Base-by-base conservation (phyloP, 805 yeast species). In the Saturnispora sanitii region DNA sequence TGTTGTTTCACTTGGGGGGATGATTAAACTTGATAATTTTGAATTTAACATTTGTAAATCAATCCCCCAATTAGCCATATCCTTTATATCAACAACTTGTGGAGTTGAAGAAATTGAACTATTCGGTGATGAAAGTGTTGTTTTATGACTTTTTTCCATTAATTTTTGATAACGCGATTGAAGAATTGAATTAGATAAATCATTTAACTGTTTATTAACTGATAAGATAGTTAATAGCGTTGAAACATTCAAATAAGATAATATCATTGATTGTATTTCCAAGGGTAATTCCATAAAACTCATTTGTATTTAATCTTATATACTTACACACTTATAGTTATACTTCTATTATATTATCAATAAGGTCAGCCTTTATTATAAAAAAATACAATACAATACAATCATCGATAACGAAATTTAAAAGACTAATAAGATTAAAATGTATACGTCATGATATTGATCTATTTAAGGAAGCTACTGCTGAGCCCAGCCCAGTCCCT, bases 51-150 rank as follows among this genome's bases (percentile, higher is more conserved):
- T n/a, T n/a, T n/a, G n/a, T n/a, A n/a, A n/a, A n/a, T n/a, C n/a
- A n/a, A n/a, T n/a, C n/a, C n/a, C n/a, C n/a, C n/a, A n/a, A n/a
- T n/a, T n/a, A n/a, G n/a, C n/a, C n/a, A n/a, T 16, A 28, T 15
- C 12, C 13, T 25, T n/a, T 6, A 12, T 9, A 11, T 9, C 16
- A 18, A 4, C 8, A 7, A 13, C 25, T 18, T n/a, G 13, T 3
- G 31, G 31, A 11, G 38, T 25, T 5, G 17, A 2, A 12, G 9
- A 6, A 12, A 9, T 7, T 16, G 29, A 16, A 16, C 9, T 4
- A 37, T 56, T 57, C 16, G 60, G 58, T 2, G 58, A 53, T 33
- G 43, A 54, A 9, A 56, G 33, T 6, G n/a, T 35, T 6, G 31
- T 17, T 8, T 12, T 12, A 9, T 25, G 13, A 17, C 3, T 27